Evolutionary conservation across 768 basidiomycete species (phyloP).

Genomic region (Dacryopinax spathularia): DNA sequence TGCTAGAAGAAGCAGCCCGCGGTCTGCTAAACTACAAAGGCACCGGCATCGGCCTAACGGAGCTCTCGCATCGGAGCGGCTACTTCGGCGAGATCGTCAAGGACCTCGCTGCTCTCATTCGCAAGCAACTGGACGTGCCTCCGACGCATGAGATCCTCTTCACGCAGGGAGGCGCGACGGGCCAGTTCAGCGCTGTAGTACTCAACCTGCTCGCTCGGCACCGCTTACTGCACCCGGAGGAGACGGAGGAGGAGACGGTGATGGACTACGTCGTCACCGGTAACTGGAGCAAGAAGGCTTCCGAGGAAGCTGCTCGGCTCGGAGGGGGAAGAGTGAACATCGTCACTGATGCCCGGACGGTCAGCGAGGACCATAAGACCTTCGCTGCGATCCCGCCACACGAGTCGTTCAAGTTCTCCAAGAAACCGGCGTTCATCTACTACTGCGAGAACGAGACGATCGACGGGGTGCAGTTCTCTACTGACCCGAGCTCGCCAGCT

Average conservation of each 20-base stretch:
- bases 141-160: conserved; percentile 75
- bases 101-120: conserved; percentile 48
- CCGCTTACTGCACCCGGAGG: conserved; percentile 54
- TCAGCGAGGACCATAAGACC: conserved; percentile 50
- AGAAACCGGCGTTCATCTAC: conserved; percentile 79
- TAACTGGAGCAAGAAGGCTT: conserved; percentile 79
- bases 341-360: conserved; percentile 51
- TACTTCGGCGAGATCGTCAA: conserved; percentile 64
- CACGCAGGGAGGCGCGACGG: conserved; percentile 86
- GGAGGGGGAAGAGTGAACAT: conserved; percentile 47
- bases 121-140: conserved; percentile 68
- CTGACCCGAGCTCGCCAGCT: conserved; percentile 36
- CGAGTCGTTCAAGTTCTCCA: conserved; percentile 57
- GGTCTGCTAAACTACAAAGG: conserved; percentile 81
- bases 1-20: conserved; percentile 66
- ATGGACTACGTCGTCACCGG: conserved; percentile 90
- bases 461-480: conserved; percentile 78
- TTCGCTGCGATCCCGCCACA: conserved; percentile 71
- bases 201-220: conserved; percentile 83
- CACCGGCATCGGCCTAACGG: conserved; percentile 90
- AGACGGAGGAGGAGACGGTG: conserved; percentile 37
- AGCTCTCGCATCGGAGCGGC: conserved; percentile 88
- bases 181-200: conserved; percentile 83
- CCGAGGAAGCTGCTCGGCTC: conserved; percentile 66
- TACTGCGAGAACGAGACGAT: conserved; percentile 99